These are phyloP conservation scores for Colletotrichum tropicale DNA, from an alignment of 2,329 filamentous ascomycete genomes.

Conservation along the genomic window DNA sequence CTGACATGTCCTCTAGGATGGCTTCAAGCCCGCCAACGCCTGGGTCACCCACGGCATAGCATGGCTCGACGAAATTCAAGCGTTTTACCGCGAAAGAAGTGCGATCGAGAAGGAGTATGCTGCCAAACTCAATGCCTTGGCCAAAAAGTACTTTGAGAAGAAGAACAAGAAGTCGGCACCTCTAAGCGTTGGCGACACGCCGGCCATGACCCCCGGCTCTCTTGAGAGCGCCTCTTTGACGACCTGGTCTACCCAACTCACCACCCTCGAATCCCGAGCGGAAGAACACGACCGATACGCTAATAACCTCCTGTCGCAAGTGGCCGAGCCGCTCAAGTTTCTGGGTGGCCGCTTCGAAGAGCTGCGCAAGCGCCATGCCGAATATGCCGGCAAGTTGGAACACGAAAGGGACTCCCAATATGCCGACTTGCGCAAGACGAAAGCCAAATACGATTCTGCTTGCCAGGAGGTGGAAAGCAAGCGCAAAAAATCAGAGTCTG, in stretches of 20 bases:
- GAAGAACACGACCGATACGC: conserved; percentile 88
- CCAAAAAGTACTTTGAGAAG: conserved; percentile 97
- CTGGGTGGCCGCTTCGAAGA: conserved; percentile 83
- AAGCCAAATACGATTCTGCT: conserved; percentile 88
- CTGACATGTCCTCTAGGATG: conserved; percentile 67
- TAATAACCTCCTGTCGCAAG: conserved; percentile 75
- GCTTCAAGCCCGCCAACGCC: conserved; percentile 91
- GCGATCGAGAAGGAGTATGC: conserved; percentile 97
- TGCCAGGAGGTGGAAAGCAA: conserved; percentile 95
- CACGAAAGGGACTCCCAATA: conserved; percentile 88
- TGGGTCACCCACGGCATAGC: conserved; percentile 90
- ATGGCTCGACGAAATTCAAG: conserved; percentile 96
- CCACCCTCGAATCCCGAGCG: conserved; percentile 85
- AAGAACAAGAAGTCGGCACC: conserved; percentile 88
- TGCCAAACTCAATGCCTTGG: conserved; percentile 82
- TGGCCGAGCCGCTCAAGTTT: conserved; percentile 86
- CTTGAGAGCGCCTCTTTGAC: conserved; percentile 96
- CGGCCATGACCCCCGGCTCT: conserved; percentile 91
- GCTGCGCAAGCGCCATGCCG: conserved; percentile 85
- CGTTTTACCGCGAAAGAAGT: conserved; percentile 95
- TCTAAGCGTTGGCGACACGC: conserved; percentile 92
- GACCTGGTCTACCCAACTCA: conserved; percentile 94
- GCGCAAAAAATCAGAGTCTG: conserved; percentile 91
- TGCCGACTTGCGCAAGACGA: conserved; percentile 84
- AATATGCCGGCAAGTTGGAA: conserved; percentile 88